These are phyloP conservation scores for Lumnitzera racemosa DNA, from an alignment of 345 rosid genomes.

Conservation along the genomic window DNA sequence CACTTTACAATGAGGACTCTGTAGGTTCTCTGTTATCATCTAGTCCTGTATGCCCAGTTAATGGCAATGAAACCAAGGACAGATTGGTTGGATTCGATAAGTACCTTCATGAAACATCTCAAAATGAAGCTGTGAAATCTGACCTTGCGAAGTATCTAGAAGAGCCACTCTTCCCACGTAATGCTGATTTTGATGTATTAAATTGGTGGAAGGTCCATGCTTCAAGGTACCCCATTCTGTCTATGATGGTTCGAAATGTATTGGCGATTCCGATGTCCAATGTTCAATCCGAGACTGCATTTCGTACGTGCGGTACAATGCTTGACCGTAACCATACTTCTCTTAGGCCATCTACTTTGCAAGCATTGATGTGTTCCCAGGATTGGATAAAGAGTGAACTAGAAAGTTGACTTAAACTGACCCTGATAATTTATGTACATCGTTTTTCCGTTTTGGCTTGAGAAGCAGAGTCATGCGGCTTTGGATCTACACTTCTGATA, in stretches of 20 bases:
- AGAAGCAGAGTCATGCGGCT: constrained; percentile 3
- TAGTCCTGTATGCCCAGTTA: background rate
- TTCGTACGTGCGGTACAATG: constrained; percentile 29
- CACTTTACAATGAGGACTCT: constrained; percentile 64
- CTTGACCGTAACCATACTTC: constrained; percentile 48
- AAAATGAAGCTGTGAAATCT: constrained; percentile 37
- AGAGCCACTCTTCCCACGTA: constrained; percentile 77
- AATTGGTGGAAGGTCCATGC: constrained; percentile 91
- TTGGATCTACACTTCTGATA: background rate
- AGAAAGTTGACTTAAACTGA: constrained; percentile 15
- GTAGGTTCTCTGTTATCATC: constrained; percentile 53
- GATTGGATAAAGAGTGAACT: constrained; percentile 65
- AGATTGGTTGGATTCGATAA: constrained; percentile 61
- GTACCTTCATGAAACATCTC: constrained; percentile 51
- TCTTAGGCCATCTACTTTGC: constrained; percentile 45
- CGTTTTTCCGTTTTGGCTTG: background rate
- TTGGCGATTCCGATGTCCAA: constrained; percentile 58
- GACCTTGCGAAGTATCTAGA: constrained; percentile 79
- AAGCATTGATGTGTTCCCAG: constrained; percentile 74
- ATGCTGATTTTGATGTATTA: constrained; percentile 48
- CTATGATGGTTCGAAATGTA: constrained; percentile 72
- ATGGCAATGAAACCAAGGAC: constrained; percentile 33
- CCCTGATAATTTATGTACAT: background rate
- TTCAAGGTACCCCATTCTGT: constrained; percentile 64
- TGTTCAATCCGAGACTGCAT: constrained; percentile 30